Evolutionary conservation across 1,284 basidiomycete genomes (phyloP).

Genomic region (Marasmius oreades): DNA sequence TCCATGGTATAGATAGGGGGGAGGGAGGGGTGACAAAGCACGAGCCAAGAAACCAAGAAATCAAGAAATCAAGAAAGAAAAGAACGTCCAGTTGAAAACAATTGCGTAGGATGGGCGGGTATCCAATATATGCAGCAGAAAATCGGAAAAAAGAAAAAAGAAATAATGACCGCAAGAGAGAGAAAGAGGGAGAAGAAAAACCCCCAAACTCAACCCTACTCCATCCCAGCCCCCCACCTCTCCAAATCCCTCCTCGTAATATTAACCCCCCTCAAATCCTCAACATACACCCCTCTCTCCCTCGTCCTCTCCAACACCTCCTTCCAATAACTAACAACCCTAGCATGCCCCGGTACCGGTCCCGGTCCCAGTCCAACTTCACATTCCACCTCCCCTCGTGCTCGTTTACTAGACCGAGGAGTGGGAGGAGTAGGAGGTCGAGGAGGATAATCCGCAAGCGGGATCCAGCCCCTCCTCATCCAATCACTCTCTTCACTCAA

Average conservation of each 20-base stretch:
- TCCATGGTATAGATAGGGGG: too few relatives aligned
- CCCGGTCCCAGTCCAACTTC: neutral
- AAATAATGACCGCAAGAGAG: neutral
- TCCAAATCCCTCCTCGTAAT: slow-evolving; percentile 30
- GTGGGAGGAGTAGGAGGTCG: neutral
- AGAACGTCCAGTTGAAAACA: too few relatives aligned
- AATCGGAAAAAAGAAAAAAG: neutral
- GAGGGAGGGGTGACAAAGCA: too few relatives aligned
- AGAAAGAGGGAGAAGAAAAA: neutral
- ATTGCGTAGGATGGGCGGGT: too few relatives aligned
- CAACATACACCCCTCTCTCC: slow-evolving; percentile 49
- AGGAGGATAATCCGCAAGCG: neutral
- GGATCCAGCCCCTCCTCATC: slow-evolving; percentile 26
- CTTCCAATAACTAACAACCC: slow-evolving; percentile 48
- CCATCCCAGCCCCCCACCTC: slow-evolving; percentile 14
- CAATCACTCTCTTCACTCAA: slow-evolving; percentile 43
- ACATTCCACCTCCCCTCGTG: neutral
- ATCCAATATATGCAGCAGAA: too few relatives aligned
- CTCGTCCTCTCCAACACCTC: slow-evolving; percentile 43
- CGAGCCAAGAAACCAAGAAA: too few relatives aligned
- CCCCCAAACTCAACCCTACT: neutral
- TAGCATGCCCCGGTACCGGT: slow-evolving; percentile 19
- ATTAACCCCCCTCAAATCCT: slow-evolving; percentile 49
- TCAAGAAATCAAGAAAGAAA: too few relatives aligned
- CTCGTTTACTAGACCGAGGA: neutral